Percentiles rank a stretch among this genome's conserved stretches.
Conservation (phyloP, 192 early-diverging fungal species). For the Backusella circina region DNA sequence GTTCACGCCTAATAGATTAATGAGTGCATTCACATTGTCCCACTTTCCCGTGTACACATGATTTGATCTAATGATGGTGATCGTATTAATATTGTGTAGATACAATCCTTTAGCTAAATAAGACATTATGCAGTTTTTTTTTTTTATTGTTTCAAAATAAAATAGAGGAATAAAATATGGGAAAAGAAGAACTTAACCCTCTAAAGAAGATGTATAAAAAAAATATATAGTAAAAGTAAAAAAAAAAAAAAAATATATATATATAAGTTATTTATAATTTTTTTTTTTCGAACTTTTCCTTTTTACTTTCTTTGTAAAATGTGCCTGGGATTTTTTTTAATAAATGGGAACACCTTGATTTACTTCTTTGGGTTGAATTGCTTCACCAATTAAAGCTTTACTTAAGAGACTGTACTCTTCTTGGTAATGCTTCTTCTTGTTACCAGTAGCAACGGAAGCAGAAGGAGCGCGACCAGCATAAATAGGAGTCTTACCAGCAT, state of each 20-base stretch:
- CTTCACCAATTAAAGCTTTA: slow-evolving; percentile 68
- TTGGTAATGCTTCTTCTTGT: slow-evolving; percentile 91
- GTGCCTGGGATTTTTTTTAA: slow-evolving; percentile 21
- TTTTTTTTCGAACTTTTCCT: slow-evolving; percentile 1
- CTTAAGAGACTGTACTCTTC: slow-evolving; percentile 74
- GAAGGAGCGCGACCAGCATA: slow-evolving; percentile 84
- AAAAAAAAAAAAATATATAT: background rate
- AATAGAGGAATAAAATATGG: background rate
- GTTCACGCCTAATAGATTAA: background rate
- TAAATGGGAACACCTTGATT: slow-evolving; percentile 71
- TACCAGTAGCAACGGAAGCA: slow-evolving; percentile 88
- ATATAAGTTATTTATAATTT: background rate
- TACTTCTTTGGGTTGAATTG: slow-evolving; percentile 62
- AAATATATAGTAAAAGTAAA: background rate
- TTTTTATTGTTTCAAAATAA: background rate
- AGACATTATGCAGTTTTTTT: background rate
- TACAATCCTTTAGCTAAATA: background rate
- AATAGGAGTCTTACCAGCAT: slow-evolving; percentile 44
- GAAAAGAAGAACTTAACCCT: background rate
- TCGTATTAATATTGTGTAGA: background rate
- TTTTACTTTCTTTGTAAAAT: background rate
- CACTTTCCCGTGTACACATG: background rate
- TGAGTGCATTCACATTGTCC: background rate
- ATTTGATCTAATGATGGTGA: slow-evolving; percentile 1
- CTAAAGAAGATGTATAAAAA: slow-evolving; percentile 3